Base-by-base conservation (phyloP, 768 basidiomycete genomes). In the Tylopilus sp. region DNA sequence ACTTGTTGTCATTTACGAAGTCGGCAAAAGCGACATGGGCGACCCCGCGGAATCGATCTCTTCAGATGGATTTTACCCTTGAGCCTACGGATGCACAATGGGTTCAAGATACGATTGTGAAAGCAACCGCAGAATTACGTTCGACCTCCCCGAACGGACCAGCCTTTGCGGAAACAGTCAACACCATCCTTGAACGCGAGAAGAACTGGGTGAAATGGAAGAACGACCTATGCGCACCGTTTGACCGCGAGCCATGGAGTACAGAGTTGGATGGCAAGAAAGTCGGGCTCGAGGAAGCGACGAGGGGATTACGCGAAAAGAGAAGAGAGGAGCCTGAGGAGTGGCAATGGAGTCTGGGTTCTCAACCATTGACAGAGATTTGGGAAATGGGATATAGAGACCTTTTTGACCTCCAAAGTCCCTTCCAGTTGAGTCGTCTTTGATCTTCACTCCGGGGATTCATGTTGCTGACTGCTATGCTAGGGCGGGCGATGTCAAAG, bases 151-250 rank as follows among this genome's bases (percentile, higher is more conserved):
- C 91, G 0, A 87, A 83, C 54, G 92, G 92, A 1, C 79, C 85
- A 11, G 74, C 78, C 26, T 91, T 93, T 66, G 79, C 86, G 1
- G 89, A 91, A 13, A 88, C 89, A 0, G 85, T 88, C 24, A 74
- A 67, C 47, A 74, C 78, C 10, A 85, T 93, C 31, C 75, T 94
- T 7, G 85, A 89, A 58, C 78, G 92, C 46, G 92, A 95, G 71
- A 85, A 83, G 66, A 93, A 92, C 62, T 95, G 92, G 92, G 83
- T 91, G 4, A 82, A 80, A 57, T 94, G 91, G 92, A 94, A 94
- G 73, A 89, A 88, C 57, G 85, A 89, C 37, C 69, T 87, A 3
- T 94, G 92, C 64, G 73, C 81, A 16, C 81, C 86, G 4, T 93
- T 94, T 63, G 89, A 91, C 64, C 85, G 84, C 60, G 83, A 84